Percentiles rank a stretch among this genome's conserved stretches.
phyloP scores from a whole-genome alignment of 208 protist genomes.

The Naegleria lovaniensis region DNA sequence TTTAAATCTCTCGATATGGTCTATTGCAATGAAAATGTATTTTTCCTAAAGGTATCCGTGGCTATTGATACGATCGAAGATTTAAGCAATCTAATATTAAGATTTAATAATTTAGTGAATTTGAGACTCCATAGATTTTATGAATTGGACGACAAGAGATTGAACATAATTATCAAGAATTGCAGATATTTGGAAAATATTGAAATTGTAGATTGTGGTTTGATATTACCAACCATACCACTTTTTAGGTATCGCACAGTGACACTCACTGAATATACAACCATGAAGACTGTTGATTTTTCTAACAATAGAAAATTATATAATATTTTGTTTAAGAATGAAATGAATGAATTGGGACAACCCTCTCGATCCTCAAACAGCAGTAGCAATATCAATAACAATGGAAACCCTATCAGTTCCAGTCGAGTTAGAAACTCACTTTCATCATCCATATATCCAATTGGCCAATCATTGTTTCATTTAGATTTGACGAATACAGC shows the following conservation, averaged over 20 bases:
- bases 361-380: too few species aligned
- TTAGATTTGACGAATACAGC: neutral
- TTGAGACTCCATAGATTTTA: neutral
- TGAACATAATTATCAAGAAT: neutral
- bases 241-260: neutral
- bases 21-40: conserved; percentile 10
- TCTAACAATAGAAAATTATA: neutral
- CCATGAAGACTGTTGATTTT: neutral
- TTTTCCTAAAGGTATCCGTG: neutral
- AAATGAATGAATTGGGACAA: neutral
- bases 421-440: too few species aligned
- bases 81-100: neutral
- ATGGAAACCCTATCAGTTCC: too few species aligned
- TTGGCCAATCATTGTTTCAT: neutral
- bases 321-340: neutral
- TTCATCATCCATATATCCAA: neutral
- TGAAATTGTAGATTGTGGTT: neutral
- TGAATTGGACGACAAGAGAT: neutral
- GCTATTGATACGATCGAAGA: neutral
- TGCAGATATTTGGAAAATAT: neutral
- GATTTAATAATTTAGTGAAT: neutral
- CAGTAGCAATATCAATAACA: neutral
- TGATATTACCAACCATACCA: neutral
- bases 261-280: neutral
- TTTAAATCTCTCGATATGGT: conserved; percentile 11